Evolutionary conservation across 2,329 filamentous ascomycete genomes (phyloP).

Genomic region (Penicillium occitanis): DNA sequence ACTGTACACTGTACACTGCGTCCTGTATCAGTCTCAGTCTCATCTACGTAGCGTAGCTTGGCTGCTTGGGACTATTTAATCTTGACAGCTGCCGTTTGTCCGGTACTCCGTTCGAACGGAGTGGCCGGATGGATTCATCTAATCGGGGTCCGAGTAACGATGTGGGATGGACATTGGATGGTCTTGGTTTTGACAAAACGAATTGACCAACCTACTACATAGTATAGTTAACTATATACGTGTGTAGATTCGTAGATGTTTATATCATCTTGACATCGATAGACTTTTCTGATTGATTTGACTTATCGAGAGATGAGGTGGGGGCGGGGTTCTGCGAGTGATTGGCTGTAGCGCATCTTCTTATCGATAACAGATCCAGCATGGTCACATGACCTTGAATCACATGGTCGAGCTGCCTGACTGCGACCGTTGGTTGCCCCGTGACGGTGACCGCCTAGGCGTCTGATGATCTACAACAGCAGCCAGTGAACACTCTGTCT

Average conservation of each 20-base stretch:
- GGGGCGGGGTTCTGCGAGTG: not conserved
- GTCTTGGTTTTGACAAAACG: not conserved
- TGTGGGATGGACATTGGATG: not conserved
- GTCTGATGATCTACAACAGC: constrained; percentile 3
- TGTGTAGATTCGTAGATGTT: not conserved
- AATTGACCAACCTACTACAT: not conserved
- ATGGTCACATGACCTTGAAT: constrained; percentile 4
- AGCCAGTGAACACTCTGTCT: not conserved
- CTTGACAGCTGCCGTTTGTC: not conserved
- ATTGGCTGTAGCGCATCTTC: not conserved
- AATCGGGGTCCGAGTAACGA: not conserved
- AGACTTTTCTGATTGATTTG: not conserved
- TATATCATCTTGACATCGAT: not conserved
- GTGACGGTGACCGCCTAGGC: constrained; percentile 12
- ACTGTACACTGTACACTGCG: constrained; percentile 2
- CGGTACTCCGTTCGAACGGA: not conserved
- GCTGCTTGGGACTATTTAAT: constrained; percentile 3
- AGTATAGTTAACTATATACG: not conserved
- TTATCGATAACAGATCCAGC: constrained; percentile 9
- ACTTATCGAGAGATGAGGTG: not conserved
- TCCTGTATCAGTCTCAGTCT: not conserved
- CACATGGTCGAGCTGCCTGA: constrained; percentile 8
- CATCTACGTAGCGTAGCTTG: not conserved
- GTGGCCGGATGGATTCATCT: not conserved
- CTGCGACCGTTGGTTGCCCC: constrained; percentile 9